Evolutionary conservation across 2,329 filamentous ascomycete species (phyloP).

Genomic region (Fusarium lyarnte): DNA sequence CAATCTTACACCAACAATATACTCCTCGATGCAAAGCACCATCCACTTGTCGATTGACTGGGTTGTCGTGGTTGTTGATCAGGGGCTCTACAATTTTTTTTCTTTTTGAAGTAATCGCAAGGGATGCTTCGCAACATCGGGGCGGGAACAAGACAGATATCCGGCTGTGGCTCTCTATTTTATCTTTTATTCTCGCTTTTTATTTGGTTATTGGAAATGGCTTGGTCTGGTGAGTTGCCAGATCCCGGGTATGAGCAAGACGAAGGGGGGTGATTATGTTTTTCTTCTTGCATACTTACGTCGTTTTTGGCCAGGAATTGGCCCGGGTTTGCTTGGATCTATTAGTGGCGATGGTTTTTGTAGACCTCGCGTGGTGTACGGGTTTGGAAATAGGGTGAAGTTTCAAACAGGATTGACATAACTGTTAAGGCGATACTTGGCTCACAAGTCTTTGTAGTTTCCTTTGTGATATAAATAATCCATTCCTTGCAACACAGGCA

Average conservation of each 20-base stretch:
- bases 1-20: background rate
- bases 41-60: slow-evolving; percentile 6
- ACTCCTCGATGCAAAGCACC: background rate
- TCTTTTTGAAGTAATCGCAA: background rate
- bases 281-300: slow-evolving; percentile 18
- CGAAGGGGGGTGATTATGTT: slow-evolving; percentile 5
- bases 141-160: slow-evolving; percentile 17
- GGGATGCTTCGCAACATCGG: slow-evolving; percentile 1
- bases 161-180: background rate
- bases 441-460: slow-evolving; percentile 5
- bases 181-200: background rate
- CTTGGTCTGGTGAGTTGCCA: slow-evolving; percentile 6
- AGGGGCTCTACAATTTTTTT: background rate
- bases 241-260: slow-evolving; percentile 9
- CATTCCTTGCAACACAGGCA: background rate
- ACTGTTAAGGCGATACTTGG: slow-evolving; percentile 10
- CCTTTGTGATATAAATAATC: slow-evolving; percentile 5
- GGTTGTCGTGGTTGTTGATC: background rate
- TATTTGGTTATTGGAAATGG: background rate
- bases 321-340: slow-evolving; percentile 12
- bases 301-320: slow-evolving; percentile 13
- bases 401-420: slow-evolving; percentile 18
- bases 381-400: slow-evolving; percentile 20
- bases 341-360: slow-evolving; percentile 11
- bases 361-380: slow-evolving; percentile 18